Conservation (phyloP, 768 basidiomycete genomes). For the Tephrocybe sp. region DNA sequence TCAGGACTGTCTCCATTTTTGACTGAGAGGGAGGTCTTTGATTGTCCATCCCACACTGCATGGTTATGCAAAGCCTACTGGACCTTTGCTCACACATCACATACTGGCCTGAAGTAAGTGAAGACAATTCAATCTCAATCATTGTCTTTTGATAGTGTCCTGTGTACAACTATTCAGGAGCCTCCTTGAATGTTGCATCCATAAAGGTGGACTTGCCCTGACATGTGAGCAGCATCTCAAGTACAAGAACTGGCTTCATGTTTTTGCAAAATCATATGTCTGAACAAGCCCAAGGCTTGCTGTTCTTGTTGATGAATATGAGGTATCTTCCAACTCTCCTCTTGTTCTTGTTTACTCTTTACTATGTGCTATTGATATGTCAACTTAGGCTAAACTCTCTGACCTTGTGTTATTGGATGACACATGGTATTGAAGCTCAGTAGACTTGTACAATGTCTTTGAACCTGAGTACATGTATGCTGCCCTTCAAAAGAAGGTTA, state of each 20-base stretch:
- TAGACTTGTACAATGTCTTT: not conserved
- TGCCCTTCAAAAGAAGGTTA: not conserved
- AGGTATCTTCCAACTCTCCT: too few relatives aligned
- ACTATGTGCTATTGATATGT: too few relatives aligned
- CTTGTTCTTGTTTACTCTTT: too few relatives aligned
- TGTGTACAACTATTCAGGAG: not conserved
- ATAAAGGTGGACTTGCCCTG: not conserved
- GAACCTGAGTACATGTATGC: not conserved
- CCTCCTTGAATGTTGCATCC: not conserved
- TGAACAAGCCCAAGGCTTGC: conserved; percentile 6
- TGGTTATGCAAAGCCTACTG: conserved; percentile 21
- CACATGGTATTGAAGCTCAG: not conserved
- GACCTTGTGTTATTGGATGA: too few relatives aligned
- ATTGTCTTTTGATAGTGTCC: not conserved
- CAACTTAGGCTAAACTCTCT: too few relatives aligned
- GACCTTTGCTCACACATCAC: conserved; percentile 7
- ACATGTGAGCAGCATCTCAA: conserved; percentile 3
- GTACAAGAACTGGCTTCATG: conserved; percentile 22
- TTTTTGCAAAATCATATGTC: conserved; percentile 16
- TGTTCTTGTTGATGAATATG: conserved; percentile 13
- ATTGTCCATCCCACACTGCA: conserved; percentile 19
- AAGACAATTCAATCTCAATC: not conserved
- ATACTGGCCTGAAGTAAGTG: conserved; percentile 12
- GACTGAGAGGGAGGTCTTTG: conserved; percentile 19
- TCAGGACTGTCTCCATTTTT: conserved; percentile 20